A percentile compares a stretch with the other conserved stretches of the same genome.
These are phyloP conservation scores for Plenodomus lindquistii DNA, from an alignment of 2,329 filamentous ascomycete genomes.

Conservation along the genomic window DNA sequence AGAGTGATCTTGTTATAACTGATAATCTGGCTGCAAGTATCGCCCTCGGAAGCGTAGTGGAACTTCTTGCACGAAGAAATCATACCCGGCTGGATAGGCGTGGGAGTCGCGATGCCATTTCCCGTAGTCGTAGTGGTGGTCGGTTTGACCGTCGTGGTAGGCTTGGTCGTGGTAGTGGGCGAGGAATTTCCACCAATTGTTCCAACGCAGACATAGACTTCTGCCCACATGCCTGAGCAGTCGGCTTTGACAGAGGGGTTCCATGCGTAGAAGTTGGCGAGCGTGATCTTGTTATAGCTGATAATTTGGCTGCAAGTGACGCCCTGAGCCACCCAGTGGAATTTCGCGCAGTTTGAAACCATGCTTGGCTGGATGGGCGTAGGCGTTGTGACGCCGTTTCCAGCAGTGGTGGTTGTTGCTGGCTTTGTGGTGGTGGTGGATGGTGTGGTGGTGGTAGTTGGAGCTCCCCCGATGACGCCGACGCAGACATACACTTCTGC, in stretches of 20 bases:
- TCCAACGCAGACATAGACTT: slow-evolving; percentile 9
- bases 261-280: slow-evolving; percentile 14
- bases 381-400: slow-evolving; percentile 7
- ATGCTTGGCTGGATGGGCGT: slow-evolving; percentile 7
- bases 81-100: slow-evolving; percentile 5
- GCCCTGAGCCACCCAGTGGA: slow-evolving; percentile 1
- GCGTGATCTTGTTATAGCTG: slow-evolving; percentile 5
- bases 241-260: slow-evolving; percentile 9
- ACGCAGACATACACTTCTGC: slow-evolving; percentile 15
- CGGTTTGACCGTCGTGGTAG: background rate
- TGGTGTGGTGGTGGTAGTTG: too few species aligned
- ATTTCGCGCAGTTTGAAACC: slow-evolving; percentile 9
- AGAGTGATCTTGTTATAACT: background rate
- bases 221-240: slow-evolving; percentile 10
- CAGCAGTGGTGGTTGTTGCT: slow-evolving; percentile 3
- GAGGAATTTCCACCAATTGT: background rate
- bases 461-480: slow-evolving; percentile 9
- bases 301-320: slow-evolving; percentile 6
- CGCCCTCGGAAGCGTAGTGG: slow-evolving; percentile 1
- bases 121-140: background rate
- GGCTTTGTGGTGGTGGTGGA: slow-evolving; percentile 4
- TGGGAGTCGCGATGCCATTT: slow-evolving; percentile 3
- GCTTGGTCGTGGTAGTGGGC: too few species aligned
- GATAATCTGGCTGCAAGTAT: slow-evolving; percentile 3
- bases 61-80: slow-evolving; percentile 7